Base-by-base conservation (phyloP, 1,284 basidiomycete species). In the Uromyces viciae-fabae region DNA sequence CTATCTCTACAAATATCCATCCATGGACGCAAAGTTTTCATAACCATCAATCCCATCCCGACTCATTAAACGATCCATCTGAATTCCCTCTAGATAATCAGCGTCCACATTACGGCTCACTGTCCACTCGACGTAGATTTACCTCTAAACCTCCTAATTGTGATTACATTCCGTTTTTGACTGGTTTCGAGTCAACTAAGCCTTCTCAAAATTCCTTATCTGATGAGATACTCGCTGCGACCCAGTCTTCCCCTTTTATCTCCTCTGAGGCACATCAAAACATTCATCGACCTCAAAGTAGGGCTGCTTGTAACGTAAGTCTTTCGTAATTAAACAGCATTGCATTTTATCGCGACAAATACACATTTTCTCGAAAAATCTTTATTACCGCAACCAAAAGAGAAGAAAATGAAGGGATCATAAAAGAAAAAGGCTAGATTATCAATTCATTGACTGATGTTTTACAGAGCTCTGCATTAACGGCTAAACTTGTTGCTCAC, bases 381-480 rank as follows among this genome's bases (percentile, higher is more conserved):
- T n/a, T n/a, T n/a, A n/a, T n/a, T n/a, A n/a, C n/a, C n/a, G n/a
- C n/a, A n/a, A n/a, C n/a, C n/a, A n/a, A n/a, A n/a, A n/a, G n/a
- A n/a, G n/a, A n/a, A n/a, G n/a, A n/a, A n/a, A n/a, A n/a, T n/a
- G n/a, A n/a, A n/a, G n/a, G n/a, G n/a, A n/a, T n/a, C n/a, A n/a
- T n/a, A n/a, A n/a, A n/a, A n/a, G n/a, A n/a, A n/a, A n/a, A n/a
- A n/a, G n/a, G n/a, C n/a, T n/a, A n/a, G n/a, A n/a, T n/a, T n/a
- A n/a, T n/a, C n/a, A n/a, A 5, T 74, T 3, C 49, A 19, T 31
- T 54, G n/a, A 49, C 28, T 36, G 22, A 11, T 5, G 33, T 58
- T 36, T 25, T 40, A 66, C 52, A 80, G 78, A 80, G 78, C n/a
- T 80, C 78, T 46, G 69, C 78, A 62, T 73, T 80, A 28, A 80